Percentiles rank a stretch among this genome's conserved stretches.
These are phyloP conservation scores for Sarocladiaceae sp. DNA, from an alignment of 2,329 filamentous ascomycete genomes.

Conservation along the genomic window DNA sequence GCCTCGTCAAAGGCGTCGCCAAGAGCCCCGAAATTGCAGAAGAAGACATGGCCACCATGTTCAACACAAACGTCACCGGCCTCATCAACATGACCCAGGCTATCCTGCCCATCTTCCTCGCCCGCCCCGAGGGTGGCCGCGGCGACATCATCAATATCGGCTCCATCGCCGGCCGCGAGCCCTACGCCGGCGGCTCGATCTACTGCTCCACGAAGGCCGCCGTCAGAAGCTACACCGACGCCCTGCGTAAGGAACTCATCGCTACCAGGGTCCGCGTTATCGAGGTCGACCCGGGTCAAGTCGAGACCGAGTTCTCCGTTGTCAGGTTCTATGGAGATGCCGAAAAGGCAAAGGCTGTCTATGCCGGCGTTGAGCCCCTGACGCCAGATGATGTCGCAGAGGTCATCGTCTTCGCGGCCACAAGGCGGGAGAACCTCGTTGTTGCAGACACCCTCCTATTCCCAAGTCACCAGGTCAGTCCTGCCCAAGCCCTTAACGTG, in stretches of 20 bases:
- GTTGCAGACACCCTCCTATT: slow-evolving; percentile 82
- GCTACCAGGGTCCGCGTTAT: slow-evolving; percentile 76
- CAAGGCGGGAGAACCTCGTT: slow-evolving; percentile 82
- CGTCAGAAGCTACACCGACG: slow-evolving; percentile 76
- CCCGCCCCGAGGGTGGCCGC: slow-evolving; percentile 64
- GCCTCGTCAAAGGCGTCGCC: slow-evolving; percentile 82
- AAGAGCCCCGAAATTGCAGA: slow-evolving; percentile 76
- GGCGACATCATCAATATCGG: slow-evolving; percentile 96
- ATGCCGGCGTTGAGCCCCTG: slow-evolving; percentile 73
- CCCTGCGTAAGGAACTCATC: slow-evolving; percentile 76
- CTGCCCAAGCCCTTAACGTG: not conserved
- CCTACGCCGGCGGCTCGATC: slow-evolving; percentile 79
- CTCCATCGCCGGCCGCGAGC: slow-evolving; percentile 82
- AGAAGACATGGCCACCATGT: slow-evolving; percentile 81
- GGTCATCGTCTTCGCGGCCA: slow-evolving; percentile 78
- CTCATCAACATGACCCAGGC: slow-evolving; percentile 96
- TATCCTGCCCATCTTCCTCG: slow-evolving; percentile 74
- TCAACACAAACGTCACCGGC: slow-evolving; percentile 87
- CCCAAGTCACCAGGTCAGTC: slow-evolving; percentile 75
- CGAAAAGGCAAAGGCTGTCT: slow-evolving; percentile 82
- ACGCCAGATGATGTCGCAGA: slow-evolving; percentile 90
- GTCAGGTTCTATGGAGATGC: slow-evolving; percentile 87
- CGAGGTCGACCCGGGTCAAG: slow-evolving; percentile 84
- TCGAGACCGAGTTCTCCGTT: slow-evolving; percentile 89
- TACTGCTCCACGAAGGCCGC: slow-evolving; percentile 94